These are phyloP conservation scores for Corylus americana DNA, from an alignment of 306 rosid genomes.

Conservation along the genomic window DNA sequence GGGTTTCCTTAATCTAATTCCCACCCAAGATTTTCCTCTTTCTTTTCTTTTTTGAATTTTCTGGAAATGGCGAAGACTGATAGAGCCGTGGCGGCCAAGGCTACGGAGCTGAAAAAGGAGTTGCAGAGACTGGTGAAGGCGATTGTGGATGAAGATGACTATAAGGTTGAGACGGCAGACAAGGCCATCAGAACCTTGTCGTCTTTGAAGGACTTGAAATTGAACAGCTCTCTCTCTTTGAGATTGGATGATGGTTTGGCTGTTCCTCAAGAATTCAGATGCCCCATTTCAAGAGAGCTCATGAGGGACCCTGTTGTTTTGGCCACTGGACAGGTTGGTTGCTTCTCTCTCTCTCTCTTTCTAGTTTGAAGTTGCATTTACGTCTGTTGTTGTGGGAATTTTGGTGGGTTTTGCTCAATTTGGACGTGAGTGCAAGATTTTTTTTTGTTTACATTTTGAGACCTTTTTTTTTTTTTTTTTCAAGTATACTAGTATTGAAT, in stretches of 20 bases:
- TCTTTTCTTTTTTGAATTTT: neutral
- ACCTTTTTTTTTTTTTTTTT: neutral
- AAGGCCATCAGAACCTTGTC: conserved; percentile 54
- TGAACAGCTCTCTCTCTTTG: conserved; percentile 13
- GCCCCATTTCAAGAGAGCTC: conserved; percentile 75
- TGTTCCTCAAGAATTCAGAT: conserved; percentile 58
- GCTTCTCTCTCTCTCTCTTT: neutral
- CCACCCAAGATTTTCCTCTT: neutral
- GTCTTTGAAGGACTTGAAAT: conserved; percentile 46
- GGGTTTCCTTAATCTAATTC: neutral
- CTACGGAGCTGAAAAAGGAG: conserved; percentile 50
- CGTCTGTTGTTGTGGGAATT: neutral
- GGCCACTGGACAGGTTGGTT: conserved; percentile 68
- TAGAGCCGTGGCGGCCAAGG: neutral
- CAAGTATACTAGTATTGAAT: too few relatives aligned
- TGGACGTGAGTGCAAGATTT: conserved; percentile 10
- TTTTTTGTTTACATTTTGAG: neutral
- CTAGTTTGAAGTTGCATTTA: neutral
- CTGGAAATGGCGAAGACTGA: conserved; percentile 41
- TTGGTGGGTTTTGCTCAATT: neutral
- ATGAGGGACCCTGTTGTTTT: conserved; percentile 81
- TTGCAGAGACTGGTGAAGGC: conserved; percentile 41
- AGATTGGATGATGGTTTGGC: conserved; percentile 22
- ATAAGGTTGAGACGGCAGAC: conserved; percentile 26
- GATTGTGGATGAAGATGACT: conserved; percentile 55